Evolutionary conservation across 805 yeast genomes (phyloP).

Genomic region (Candida manassasensis): DNA sequence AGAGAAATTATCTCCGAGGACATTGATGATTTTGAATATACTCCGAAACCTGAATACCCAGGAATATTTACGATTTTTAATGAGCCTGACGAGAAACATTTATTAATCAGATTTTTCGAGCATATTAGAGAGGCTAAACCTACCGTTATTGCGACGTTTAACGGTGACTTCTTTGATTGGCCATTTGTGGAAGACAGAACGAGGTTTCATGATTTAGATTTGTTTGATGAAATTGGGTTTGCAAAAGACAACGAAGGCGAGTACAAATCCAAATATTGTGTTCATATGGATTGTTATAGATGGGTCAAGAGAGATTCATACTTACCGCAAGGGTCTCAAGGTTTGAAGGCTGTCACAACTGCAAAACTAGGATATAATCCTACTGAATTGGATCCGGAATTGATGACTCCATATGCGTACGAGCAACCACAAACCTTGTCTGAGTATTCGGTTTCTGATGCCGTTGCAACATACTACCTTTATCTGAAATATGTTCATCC

Average conservation of each 20-base stretch:
- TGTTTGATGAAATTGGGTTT: slow-evolving; percentile 93
- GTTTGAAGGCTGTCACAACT: slow-evolving; percentile 95
- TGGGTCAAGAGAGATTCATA: slow-evolving; percentile 99
- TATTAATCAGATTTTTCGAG: slow-evolving; percentile 75
- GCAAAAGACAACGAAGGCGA: slow-evolving; percentile 86
- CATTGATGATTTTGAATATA: slow-evolving; percentile 94
- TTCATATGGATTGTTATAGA: slow-evolving; percentile 94
- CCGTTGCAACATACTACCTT: slow-evolving; percentile 95
- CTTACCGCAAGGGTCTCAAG: slow-evolving; percentile 97
- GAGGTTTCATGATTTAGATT: slow-evolving; percentile 72
- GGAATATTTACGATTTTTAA: slow-evolving; percentile 88
- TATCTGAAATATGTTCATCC: slow-evolving; percentile 98
- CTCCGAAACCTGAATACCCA: slow-evolving; percentile 94
- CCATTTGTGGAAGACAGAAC: slow-evolving; percentile 94
- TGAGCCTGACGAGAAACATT: slow-evolving; percentile 76
- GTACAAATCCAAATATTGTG: slow-evolving; percentile 87
- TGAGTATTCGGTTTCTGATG: slow-evolving; percentile 98
- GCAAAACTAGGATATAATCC: slow-evolving; percentile 95
- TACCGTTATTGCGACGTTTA: slow-evolving; percentile 95
- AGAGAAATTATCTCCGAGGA: slow-evolving; percentile 92
- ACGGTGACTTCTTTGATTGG: slow-evolving; percentile 99
- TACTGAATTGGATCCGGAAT: slow-evolving; percentile 92
- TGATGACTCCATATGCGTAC: slow-evolving; percentile 96
- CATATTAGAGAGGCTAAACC: slow-evolving; percentile 87
- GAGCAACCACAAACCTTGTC: slow-evolving; percentile 89